These are phyloP conservation scores for Salix exigua DNA, from an alignment of 345 rosid species.

Conservation along the genomic window DNA sequence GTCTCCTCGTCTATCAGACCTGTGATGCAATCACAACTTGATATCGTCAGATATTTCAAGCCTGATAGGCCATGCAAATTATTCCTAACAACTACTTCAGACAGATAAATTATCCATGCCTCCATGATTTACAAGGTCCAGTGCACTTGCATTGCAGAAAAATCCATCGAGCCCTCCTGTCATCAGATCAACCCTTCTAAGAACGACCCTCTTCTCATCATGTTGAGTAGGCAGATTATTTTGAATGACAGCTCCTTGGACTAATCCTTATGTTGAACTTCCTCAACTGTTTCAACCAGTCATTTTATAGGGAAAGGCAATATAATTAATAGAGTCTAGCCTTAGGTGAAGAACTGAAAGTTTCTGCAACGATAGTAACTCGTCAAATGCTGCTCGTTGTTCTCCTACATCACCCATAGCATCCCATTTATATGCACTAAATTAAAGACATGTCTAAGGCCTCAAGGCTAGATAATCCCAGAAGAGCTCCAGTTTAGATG, in stretches of 20 bases:
- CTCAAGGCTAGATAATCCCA: slow-evolving; percentile 32
- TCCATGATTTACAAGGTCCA: slow-evolving; percentile 30
- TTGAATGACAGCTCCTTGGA: slow-evolving; percentile 16
- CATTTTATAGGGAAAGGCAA: not conserved
- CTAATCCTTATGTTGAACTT: slow-evolving; percentile 30
- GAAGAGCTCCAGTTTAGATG: slow-evolving; percentile 28
- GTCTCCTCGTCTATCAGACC: slow-evolving; percentile 24
- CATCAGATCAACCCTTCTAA: slow-evolving; percentile 35
- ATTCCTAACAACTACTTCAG: slow-evolving; percentile 15
- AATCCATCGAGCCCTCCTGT: slow-evolving; percentile 23
- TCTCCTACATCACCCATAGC: slow-evolving; percentile 4
- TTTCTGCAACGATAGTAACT: slow-evolving; percentile 21
- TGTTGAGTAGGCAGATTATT: slow-evolving; percentile 20
- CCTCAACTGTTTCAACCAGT: slow-evolving; percentile 23
- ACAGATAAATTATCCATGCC: slow-evolving; percentile 24
- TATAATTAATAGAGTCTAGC: slow-evolving; percentile 19
- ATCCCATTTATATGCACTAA: slow-evolving; percentile 36
- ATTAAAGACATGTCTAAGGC: slow-evolving; percentile 43
- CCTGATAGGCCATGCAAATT: slow-evolving; percentile 17
- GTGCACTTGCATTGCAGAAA: slow-evolving; percentile 17
- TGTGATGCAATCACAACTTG: slow-evolving; percentile 28
- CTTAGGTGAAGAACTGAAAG: slow-evolving; percentile 30
- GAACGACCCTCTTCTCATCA: slow-evolving; percentile 32
- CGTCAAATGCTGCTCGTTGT: slow-evolving; percentile 23
- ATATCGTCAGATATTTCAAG: slow-evolving; percentile 22